Evolutionary conservation across 352 stramenopile genomes (phyloP).

Genomic region (Chrysophaeum taylorii): DNA sequence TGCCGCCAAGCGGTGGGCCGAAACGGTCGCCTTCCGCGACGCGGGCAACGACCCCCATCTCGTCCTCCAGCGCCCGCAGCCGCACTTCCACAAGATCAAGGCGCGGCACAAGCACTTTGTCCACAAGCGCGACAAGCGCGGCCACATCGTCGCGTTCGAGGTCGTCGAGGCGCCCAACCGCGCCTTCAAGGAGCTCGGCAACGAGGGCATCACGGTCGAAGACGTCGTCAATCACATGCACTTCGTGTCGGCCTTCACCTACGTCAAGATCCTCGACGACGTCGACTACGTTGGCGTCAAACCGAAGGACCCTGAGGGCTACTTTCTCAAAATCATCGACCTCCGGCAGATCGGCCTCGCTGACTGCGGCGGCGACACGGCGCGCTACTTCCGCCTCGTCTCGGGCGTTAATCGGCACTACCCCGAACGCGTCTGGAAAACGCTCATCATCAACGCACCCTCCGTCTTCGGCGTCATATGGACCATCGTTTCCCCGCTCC

Average conservation of each 20-base stretch:
- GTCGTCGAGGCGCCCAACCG: neutral
- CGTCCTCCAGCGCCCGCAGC: neutral
- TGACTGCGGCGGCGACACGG: neutral
- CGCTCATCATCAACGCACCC: conserved; percentile 12
- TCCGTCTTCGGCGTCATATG: conserved; percentile 5
- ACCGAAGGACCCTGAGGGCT: neutral
- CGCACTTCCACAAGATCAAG: neutral
- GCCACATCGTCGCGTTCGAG: neutral
- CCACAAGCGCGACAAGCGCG: neutral
- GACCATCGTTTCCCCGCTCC: conserved; percentile 4
- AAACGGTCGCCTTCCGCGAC: neutral
- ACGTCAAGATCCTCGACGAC: conserved; percentile 6
- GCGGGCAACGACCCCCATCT: neutral
- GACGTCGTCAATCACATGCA: conserved; percentile 5
- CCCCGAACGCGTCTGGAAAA: conserved; percentile 9
- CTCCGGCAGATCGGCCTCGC: neutral
- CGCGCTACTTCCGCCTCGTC: neutral
- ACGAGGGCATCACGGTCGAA: neutral
- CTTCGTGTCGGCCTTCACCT: neutral
- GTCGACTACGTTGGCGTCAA: neutral
- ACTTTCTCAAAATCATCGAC: conserved; percentile 15
- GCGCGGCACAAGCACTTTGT: neutral
- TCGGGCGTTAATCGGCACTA: neutral
- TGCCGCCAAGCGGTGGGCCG: neutral
- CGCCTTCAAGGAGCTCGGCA: neutral